phyloP scores from a whole-genome alignment of 176 grass and related monocot genomes.

The Canna indica region DNA sequence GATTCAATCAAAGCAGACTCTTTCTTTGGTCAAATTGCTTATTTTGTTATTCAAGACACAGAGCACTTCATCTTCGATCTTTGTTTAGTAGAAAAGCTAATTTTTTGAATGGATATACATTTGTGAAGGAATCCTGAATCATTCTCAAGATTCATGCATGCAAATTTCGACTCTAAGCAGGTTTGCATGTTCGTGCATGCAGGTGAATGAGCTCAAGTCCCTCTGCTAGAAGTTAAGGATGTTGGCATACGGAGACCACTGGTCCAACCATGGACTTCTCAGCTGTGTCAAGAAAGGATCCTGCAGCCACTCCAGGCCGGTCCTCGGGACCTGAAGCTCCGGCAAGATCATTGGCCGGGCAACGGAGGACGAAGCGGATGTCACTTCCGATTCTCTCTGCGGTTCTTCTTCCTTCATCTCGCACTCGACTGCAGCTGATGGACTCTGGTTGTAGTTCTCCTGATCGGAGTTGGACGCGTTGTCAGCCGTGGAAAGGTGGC shows the following conservation, averaged over 20 bases:
- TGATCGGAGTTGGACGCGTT: slow-evolving; percentile 2
- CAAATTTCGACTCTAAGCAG: too few species aligned
- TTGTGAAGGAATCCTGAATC: too few species aligned
- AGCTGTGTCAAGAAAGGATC: slow-evolving; percentile 7
- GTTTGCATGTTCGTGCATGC: too few species aligned
- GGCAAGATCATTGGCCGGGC: neutral
- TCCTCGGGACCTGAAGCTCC: neutral
- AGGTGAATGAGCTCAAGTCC: too few species aligned
- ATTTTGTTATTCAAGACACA: neutral
- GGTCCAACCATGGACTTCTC: slow-evolving; percentile 4
- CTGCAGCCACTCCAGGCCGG: slow-evolving; percentile 2
- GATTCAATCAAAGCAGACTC: neutral
- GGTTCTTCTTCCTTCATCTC: neutral
- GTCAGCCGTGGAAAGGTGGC: neutral
- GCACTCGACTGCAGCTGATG: neutral
- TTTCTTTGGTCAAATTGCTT: neutral
- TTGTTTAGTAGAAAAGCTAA: neutral
- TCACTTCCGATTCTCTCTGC: neutral
- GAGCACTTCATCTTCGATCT: neutral
- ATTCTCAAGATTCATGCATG: too few species aligned
- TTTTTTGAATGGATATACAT: neutral
- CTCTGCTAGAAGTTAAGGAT: neutral
- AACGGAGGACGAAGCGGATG: neutral
- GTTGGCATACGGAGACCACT: slow-evolving; percentile 4
- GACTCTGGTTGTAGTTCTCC: neutral